These are phyloP conservation scores for Aspergillus awamori DNA, from an alignment of 2,329 filamentous ascomycete species.

Conservation along the genomic window DNA sequence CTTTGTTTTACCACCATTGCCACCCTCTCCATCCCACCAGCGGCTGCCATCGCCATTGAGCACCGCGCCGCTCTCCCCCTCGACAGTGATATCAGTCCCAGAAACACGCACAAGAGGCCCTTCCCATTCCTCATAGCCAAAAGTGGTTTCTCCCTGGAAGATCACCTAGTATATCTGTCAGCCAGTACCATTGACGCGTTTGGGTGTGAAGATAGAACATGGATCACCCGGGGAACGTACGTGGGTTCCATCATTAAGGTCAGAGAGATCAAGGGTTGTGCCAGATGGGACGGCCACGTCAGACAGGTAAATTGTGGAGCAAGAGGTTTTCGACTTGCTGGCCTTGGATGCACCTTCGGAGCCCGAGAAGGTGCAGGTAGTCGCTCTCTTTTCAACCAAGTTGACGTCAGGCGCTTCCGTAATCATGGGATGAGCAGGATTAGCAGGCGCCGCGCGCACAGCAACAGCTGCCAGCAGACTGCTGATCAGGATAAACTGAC, in stretches of 20 bases:
- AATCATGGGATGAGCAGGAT: not conserved
- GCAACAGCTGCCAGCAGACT: not conserved
- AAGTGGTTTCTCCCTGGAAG: conserved; percentile 68
- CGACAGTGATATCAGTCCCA: conserved; percentile 58
- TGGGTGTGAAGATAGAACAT: rapidly evolving
- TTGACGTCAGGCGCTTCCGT: not conserved
- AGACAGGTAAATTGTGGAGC: conserved; percentile 7
- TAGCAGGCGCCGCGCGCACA: not conserved
- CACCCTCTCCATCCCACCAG: conserved; percentile 65
- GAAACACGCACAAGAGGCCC: conserved; percentile 66
- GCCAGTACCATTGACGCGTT: not conserved
- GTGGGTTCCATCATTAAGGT: not conserved
- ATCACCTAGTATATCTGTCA: conserved; percentile 47
- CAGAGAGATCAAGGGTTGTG: not conserved
- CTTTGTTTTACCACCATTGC: conserved; percentile 66
- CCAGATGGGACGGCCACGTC: conserved; percentile 2
- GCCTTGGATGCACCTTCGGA: conserved; percentile 3
- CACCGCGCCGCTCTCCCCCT: conserved; percentile 53
- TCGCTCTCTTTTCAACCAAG: not conserved
- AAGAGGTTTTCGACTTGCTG: conserved; percentile 2
- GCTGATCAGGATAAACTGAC: not conserved
- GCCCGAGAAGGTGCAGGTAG: conserved; percentile 1
- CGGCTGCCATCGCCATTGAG: conserved; percentile 59
- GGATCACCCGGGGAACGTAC: not conserved
- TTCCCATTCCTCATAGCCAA: conserved; percentile 66